Base-by-base conservation (phyloP, 2,329 filamentous ascomycete species). In the Aspergillus pseudoviridinutans region DNA sequence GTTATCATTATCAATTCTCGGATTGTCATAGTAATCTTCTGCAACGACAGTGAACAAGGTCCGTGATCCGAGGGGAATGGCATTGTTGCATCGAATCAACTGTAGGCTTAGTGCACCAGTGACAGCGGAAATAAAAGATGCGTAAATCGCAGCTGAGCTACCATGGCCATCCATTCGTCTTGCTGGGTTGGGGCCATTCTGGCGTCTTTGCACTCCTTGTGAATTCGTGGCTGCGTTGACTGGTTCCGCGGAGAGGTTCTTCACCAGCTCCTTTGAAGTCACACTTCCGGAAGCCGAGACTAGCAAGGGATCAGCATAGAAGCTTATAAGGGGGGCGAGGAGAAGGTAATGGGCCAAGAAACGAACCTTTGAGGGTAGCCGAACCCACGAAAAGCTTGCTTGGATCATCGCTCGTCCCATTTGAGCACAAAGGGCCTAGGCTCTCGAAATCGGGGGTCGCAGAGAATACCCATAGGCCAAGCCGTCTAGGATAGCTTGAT, bases 381-480 rank as follows among this genome's bases (percentile, higher is more conserved):
- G 69, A 61, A 28, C 68, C 71, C 42, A 75, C 61, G 22, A 61
- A 49, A n/a, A 75, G 67, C 41, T 66, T 67, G 42, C 58, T 70
- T 20, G 66, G 66, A 44, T 70, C 66, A 32, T 64, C 57, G 51
- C 63, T 64, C 27, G 57, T 60, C 38, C 65, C 63, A 38, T 63
- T 68, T 41, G 64, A 57, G 52, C 66, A 68, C 38, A 74, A 58
- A 41, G 69, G 58, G 25, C 54, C 55, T 46, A 78, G 61, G 24
- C 66, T 68, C 55, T 74, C 70, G 58, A 77, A 77, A 28, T 70
- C 66, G 17, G 70, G 70, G 42, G 71, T 73, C 9, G 71, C 58
- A 24, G 74, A 78, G 55, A 77, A 78, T 2, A 76, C 65, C 71
- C 74, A 76, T 32, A 78, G 58, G 22, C 74, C 73, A 24, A 74